phyloP scores from a whole-genome alignment of 331 rosid genomes.

The Telfairia occidentalis region DNA sequence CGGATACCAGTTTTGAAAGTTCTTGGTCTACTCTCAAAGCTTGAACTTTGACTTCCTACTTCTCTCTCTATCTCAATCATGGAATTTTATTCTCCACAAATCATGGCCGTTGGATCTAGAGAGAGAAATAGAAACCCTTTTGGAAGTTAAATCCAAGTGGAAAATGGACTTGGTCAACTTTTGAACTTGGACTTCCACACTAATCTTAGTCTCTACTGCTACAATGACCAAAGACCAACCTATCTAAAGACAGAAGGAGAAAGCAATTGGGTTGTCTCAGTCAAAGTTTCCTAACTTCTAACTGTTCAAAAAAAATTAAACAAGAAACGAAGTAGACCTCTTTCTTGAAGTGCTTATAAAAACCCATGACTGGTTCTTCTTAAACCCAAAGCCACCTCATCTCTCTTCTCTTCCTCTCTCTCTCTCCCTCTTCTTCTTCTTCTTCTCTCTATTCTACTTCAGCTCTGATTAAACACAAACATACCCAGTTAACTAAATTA shows the following conservation, averaged over 20 bases:
- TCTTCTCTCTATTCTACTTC: not conserved
- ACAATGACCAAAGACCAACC: slow-evolving; percentile 11
- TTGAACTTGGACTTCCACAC: slow-evolving; percentile 10
- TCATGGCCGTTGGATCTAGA: not conserved
- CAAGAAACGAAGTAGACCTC: not conserved
- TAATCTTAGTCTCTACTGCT: not conserved
- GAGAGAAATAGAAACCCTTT: slow-evolving; percentile 1
- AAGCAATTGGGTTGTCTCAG: not conserved
- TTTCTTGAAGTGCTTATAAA: not conserved
- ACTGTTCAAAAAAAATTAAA: not conserved
- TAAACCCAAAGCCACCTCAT: slow-evolving; percentile 3
- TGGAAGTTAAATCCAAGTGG: slow-evolving; percentile 8
- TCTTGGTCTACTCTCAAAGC: slow-evolving; percentile 9
- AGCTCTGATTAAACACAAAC: not conserved
- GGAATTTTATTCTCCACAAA: not conserved
- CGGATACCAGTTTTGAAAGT: slow-evolving; percentile 11
- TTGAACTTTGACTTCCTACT: slow-evolving; percentile 2
- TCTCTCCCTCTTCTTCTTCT: not conserved
- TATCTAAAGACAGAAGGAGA: not conserved
- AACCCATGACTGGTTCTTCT: not conserved
- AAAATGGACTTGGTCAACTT: slow-evolving; percentile 16
- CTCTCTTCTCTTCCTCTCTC: not conserved
- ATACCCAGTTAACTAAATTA: not conserved
- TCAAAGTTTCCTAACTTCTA: slow-evolving; percentile 6
- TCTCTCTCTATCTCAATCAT: slow-evolving; percentile 9